Percentiles rank a stretch among this genome's conserved stretches.
Conservation (phyloP, 768 basidiomycete genomes). For the Suillus subaureus region DNA sequence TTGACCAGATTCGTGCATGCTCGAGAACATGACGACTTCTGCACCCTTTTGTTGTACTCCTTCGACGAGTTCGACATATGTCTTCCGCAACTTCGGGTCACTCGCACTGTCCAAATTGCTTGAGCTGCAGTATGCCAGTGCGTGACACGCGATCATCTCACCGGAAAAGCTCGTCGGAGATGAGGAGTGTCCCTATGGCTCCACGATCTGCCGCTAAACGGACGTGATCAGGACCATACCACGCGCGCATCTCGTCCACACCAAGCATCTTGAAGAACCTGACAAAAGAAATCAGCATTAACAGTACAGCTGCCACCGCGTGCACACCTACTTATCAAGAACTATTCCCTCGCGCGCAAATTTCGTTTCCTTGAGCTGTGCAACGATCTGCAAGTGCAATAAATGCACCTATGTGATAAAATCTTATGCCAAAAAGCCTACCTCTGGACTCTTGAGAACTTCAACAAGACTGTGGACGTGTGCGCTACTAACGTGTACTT, state of each 20-base stretch:
- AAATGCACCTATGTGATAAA: not conserved
- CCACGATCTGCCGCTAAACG: slow-evolving; percentile 88
- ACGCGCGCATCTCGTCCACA: slow-evolving; percentile 91
- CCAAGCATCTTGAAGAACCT: slow-evolving; percentile 99
- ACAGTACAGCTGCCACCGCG: not conserved
- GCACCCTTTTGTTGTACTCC: slow-evolving; percentile 85
- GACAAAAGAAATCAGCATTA: slow-evolving; percentile 5
- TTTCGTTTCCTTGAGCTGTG: slow-evolving; percentile 90
- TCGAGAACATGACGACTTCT: slow-evolving; percentile 96
- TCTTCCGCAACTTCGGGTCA: slow-evolving; percentile 75
- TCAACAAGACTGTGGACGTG: slow-evolving; percentile 97
- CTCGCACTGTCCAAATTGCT: slow-evolving; percentile 57
- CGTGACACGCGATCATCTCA: slow-evolving; percentile 31
- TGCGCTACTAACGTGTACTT: slow-evolving; percentile 88
- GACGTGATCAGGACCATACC: slow-evolving; percentile 98
- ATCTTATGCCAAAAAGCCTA: slow-evolving; percentile 33
- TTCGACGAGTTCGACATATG: slow-evolving; percentile 88
- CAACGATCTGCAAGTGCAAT: slow-evolving; percentile 52
- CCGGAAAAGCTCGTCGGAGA: slow-evolving; percentile 95
- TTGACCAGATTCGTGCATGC: slow-evolving; percentile 99
- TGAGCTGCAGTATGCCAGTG: not conserved
- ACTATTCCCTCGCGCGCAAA: slow-evolving; percentile 93
- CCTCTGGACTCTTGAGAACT: slow-evolving; percentile 93
- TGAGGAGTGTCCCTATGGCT: slow-evolving; percentile 91
- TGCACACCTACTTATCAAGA: slow-evolving; percentile 70